Percentiles rank a stretch among this genome's conserved stretches.
Conservation (phyloP, 2,329 filamentous ascomycete species). For the Alternaria brassicae region DNA sequence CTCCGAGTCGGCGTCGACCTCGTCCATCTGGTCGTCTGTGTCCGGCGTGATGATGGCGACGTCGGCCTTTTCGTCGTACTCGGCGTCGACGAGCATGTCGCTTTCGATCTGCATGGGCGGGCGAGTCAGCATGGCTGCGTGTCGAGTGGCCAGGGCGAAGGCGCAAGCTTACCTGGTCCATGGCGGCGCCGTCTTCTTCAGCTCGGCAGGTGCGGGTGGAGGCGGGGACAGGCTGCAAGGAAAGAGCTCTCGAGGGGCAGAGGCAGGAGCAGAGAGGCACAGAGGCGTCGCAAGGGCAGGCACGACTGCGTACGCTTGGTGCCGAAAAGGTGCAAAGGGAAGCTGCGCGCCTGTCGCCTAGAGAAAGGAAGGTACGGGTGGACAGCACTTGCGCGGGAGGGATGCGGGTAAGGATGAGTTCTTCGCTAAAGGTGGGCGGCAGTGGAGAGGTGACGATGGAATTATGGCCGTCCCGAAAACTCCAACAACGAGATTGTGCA, state of each 20-base stretch:
- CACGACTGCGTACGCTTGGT: slow-evolving; percentile 15
- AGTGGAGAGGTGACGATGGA: slow-evolving; percentile 31
- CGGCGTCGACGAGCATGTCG: slow-evolving; percentile 69
- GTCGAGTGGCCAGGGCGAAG: not conserved
- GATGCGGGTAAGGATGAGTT: slow-evolving; percentile 23
- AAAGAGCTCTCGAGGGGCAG: too few species aligned
- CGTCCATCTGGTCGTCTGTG: slow-evolving; percentile 64
- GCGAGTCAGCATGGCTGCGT: slow-evolving; percentile 15
- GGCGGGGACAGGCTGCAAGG: slow-evolving; percentile 20
- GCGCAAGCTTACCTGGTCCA: slow-evolving; percentile 50
- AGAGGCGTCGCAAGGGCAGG: slow-evolving; percentile 9
- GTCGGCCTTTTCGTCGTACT: slow-evolving; percentile 67
- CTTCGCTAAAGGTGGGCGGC: slow-evolving; percentile 50
- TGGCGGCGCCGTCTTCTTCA: slow-evolving; percentile 26
- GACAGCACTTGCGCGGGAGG: slow-evolving; percentile 18
- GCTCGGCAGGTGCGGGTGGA: slow-evolving; percentile 25
- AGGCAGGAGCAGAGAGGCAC: too few species aligned
- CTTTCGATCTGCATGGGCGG: slow-evolving; percentile 59
- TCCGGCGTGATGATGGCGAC: slow-evolving; percentile 69
- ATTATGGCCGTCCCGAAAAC: slow-evolving; percentile 11
- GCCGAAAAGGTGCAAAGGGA: slow-evolving; percentile 6
- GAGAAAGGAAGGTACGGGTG: slow-evolving; percentile 23
- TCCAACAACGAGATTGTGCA: slow-evolving; percentile 4
- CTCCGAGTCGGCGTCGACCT: slow-evolving; percentile 61
- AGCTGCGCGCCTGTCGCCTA: slow-evolving; percentile 32